Base-by-base conservation (phyloP, 177 flowering plant genomes). In the Vitis hybrid region DNA sequence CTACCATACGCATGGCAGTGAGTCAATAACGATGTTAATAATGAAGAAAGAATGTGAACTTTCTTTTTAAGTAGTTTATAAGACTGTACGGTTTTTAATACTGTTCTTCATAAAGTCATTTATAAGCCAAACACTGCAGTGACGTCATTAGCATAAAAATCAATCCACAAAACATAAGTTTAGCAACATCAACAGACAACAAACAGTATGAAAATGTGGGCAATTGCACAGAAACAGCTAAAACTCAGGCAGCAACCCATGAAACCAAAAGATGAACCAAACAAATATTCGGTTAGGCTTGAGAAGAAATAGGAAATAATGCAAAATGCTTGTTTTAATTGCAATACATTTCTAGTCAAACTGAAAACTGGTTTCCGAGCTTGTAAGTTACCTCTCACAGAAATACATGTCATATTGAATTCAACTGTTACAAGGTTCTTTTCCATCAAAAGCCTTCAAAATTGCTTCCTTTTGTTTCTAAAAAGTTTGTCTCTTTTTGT, bases 381-480 rank as follows among this genome's bases (percentile, higher is more conserved):
- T 35, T 55, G 6, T 48, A 62, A 52, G 71, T 27, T 71, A 70
- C 71, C 79, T 65, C 71, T 68, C 52, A 67, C 62, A 56, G 75
- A 73, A 70, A 66, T 69, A 74, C 71, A 76, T 18, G 67, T 66
- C 46, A 35, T 35, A 5, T 54, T 63, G 59, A 16, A 24, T 69
- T 64, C 74, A 78, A 80, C 65, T 60, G 71, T n/a, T 72, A 81
- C 80, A 84, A 71, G 64, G 63, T 24, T 70, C 69, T n/a, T 13
- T 60, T 52, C 60, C 66, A 58, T 14, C 35, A 5, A 59, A 74
- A 46, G 67, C 50, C 73, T 50, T 89, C 85, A 95, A 80, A 95
- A 95, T 79, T 89, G 99, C 85, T 95, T 95, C 67, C 97, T 81
- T 81, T 95, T 95, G 76, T 83, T 90, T 60, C 78, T 84, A 75